Evolutionary conservation across 2,329 filamentous ascomycete genomes (phyloP), one percentile per base, ranked within the genome.

Genomic region (Aquanectria penicillioides): DNA sequence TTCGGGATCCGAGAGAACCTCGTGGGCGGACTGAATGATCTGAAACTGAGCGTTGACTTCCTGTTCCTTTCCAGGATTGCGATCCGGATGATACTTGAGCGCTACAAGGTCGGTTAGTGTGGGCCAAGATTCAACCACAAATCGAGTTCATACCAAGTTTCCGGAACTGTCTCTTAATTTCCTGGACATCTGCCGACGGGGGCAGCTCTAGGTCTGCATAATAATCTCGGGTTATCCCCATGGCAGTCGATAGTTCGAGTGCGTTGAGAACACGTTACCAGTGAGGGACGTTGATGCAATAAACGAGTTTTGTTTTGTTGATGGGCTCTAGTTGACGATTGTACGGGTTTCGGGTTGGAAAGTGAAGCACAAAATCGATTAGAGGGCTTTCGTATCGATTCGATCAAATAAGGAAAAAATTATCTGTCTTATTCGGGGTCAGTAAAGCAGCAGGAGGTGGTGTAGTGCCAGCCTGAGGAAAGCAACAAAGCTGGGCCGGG

Each of bases 161-260:
- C 66, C 90, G 86, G 76, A 93, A 97, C 70, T 94, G 90, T 75
- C 90, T 95, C 79, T 92, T 94, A 73, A 97, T 88, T 34, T 95
- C 92, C 25, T 88, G 85, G 37, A 87, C 78, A 65, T 90, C 87
- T 50, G 91, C 91, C 68, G 83, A 85, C 10, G 85, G 79, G 2
- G 86, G 76, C 54, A 97, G 78, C 64, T 92, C 91, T 53, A 97
- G 82, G 78, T 96, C 93, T 61, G 88, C 89, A 77, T 97, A 97
- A 77, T 95, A 95, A 77, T 96, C 91, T 69, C 87, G 86, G 67
- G 82, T 84, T 55, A 70, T 61, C 15, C 67, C 74, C 76, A 78
- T 78, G 61, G 65, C 68, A 67, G 50, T 43, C 25, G 48, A 53
- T 37, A 34, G 57, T 41, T 44, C 48, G 57, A 38, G 33, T 53